Percentiles rank a stretch among this genome's conserved stretches.
Conservation (phyloP, 352 stramenopile genomes). For the Lagenidium sp. region DNA sequence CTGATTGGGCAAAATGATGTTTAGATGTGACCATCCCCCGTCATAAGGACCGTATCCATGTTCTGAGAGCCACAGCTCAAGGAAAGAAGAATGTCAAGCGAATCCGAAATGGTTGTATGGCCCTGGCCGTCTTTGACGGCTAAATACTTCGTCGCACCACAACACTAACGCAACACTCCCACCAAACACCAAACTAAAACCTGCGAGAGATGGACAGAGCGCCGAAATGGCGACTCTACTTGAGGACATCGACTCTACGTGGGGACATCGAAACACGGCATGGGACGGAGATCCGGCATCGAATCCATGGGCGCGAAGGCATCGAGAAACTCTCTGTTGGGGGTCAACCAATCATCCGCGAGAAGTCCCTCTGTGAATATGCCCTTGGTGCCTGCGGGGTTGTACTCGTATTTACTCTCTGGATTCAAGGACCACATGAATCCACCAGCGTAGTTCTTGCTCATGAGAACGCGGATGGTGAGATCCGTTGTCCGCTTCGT, state of each 20-base stretch:
- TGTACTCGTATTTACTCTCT: slow-evolving; percentile 71
- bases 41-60: too few relatives aligned
- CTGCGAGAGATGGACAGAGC: background rate
- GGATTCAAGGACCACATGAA: slow-evolving; percentile 85
- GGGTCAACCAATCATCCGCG: slow-evolving; percentile 68
- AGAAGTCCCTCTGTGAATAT: slow-evolving; percentile 66
- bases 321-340: slow-evolving; percentile 55
- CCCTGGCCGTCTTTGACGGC: too few relatives aligned
- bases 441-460: slow-evolving; percentile 51
- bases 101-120: too few relatives aligned
- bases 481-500: slow-evolving; percentile 67
- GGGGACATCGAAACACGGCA: slow-evolving; percentile 49
- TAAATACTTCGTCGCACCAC: too few relatives aligned
- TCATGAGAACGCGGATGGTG: slow-evolving; percentile 57
- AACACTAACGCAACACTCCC: too few relatives aligned
- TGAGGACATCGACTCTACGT: background rate
- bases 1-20: too few relatives aligned
- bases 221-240: background rate
- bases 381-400: slow-evolving; percentile 42
- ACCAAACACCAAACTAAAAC: too few relatives aligned
- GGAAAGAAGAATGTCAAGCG: too few relatives aligned
- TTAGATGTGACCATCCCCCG: too few relatives aligned
- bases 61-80: too few relatives aligned
- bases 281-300: slow-evolving; percentile 43
- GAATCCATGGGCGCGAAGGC: slow-evolving; percentile 60